phyloP scores from a whole-genome alignment of 257 asterid genomes.

The Solanum rostratum region DNA sequence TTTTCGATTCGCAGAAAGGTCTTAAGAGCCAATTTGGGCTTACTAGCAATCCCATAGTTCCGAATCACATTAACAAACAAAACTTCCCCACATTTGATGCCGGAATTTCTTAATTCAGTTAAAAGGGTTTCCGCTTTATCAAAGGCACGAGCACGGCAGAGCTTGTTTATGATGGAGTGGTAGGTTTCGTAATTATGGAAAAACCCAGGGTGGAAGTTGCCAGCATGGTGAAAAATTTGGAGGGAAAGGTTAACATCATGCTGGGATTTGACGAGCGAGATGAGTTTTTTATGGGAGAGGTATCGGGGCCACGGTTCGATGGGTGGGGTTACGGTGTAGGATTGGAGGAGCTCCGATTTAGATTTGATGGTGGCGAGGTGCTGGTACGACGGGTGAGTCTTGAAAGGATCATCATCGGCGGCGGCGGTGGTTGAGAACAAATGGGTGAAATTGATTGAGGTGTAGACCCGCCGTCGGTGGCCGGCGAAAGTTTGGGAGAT shows the following conservation, averaged over 20 bases:
- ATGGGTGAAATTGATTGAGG: background rate
- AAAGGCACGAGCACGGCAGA: constrained; percentile 58
- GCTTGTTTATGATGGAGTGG: constrained; percentile 61
- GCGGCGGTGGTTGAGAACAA: constrained; percentile 19
- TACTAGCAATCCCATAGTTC: constrained; percentile 71
- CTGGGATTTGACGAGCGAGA: constrained; percentile 48
- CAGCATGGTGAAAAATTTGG: constrained; percentile 74
- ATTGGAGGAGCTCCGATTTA: constrained; percentile 46
- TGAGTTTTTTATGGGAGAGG: constrained; percentile 52
- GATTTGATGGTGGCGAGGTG: constrained; percentile 41
- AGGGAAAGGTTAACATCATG: constrained; percentile 66
- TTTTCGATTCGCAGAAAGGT: constrained; percentile 46
- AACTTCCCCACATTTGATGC: constrained; percentile 49
- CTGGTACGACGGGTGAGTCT: constrained; percentile 16
- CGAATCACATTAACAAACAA: constrained; percentile 53
- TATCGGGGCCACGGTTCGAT: constrained; percentile 82
- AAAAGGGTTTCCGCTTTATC: constrained; percentile 46
- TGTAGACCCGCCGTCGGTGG: background rate
- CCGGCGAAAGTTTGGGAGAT: background rate
- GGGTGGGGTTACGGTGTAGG: constrained; percentile 73
- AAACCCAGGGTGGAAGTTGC: constrained; percentile 52
- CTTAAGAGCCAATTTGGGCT: constrained; percentile 58
- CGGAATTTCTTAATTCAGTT: constrained; percentile 27
- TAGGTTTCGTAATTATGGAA: constrained; percentile 59
- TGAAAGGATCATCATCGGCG: constrained; percentile 8